Percentiles rank a stretch among this genome's conserved stretches.
Evolutionary conservation across 106 monocot genomes (phyloP).

Genomic region (Dactylorhiza incarnata): DNA sequence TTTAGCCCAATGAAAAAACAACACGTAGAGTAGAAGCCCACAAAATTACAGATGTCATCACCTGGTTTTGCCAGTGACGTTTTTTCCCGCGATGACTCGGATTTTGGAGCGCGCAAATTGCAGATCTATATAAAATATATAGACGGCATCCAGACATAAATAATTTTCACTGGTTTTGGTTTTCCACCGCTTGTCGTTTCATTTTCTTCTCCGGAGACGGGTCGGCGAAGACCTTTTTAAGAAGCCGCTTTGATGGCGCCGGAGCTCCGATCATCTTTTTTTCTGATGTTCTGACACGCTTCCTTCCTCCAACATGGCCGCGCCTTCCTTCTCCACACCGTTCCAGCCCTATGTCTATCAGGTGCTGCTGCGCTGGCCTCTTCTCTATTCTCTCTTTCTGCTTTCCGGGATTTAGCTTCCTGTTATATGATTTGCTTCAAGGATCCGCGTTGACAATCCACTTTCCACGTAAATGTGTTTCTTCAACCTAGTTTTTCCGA

Average conservation of each 20-base stretch:
- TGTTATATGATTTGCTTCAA: neutral
- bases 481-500: neutral
- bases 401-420: neutral
- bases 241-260: neutral
- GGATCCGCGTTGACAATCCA: neutral
- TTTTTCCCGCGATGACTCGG: neutral
- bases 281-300: conserved; percentile 3
- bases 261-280: neutral
- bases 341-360: conserved; percentile 99
- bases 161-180: neutral
- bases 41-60: neutral
- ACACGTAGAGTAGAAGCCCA: neutral
- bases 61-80: neutral
- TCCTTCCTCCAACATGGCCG: conserved; percentile 49
- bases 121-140: neutral
- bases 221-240: neutral
- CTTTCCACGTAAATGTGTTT: neutral
- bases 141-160: neutral
- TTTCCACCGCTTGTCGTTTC: neutral
- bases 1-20: neutral
- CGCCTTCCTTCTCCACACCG: conserved; percentile 77
- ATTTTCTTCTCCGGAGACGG: neutral
- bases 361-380: conserved; percentile 21
- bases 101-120: neutral
- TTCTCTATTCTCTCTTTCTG: neutral